These are phyloP conservation scores for Aspergillus bertholletiae DNA, from an alignment of 495 filamentous ascomycete species.

Conservation along the genomic window DNA sequence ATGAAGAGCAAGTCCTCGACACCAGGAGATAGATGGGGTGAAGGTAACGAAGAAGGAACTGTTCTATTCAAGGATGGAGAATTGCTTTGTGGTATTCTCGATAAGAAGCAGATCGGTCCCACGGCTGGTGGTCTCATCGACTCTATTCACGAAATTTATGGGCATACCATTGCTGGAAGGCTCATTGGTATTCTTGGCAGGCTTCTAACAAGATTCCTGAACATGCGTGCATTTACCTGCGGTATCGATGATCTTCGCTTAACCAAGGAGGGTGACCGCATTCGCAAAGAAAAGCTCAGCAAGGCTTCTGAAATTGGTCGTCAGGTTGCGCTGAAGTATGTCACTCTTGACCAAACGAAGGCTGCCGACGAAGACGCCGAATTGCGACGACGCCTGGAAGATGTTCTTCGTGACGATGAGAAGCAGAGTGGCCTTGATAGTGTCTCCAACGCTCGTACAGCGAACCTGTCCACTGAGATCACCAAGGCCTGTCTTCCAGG, in stretches of 20 bases:
- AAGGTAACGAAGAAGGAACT: slow-evolving; percentile 65
- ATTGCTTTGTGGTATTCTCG: slow-evolving; percentile 84
- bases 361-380: slow-evolving; percentile 60
- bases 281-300: slow-evolving; percentile 64
- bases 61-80: slow-evolving; percentile 87
- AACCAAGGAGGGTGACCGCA: slow-evolving; percentile 73
- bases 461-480: slow-evolving; percentile 71
- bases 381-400: slow-evolving; percentile 73
- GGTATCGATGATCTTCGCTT: slow-evolving; percentile 94
- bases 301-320: slow-evolving; percentile 71
- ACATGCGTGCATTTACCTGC: slow-evolving; percentile 93
- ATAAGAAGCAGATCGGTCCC: slow-evolving; percentile 93
- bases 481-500: slow-evolving; percentile 73
- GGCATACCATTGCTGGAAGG: slow-evolving; percentile 77
- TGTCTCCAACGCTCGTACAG: slow-evolving; percentile 71
- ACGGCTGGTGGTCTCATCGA: slow-evolving; percentile 85
- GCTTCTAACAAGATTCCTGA: slow-evolving; percentile 81
- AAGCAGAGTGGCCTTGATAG: slow-evolving; percentile 87
- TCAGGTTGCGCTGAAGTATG: slow-evolving; percentile 83
- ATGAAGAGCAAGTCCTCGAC: slow-evolving; percentile 76
- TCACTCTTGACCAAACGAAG: slow-evolving; percentile 69
- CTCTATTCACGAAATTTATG: slow-evolving; percentile 89
- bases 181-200: slow-evolving; percentile 85
- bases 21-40: slow-evolving; percentile 70
- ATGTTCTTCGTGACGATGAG: slow-evolving; percentile 82